Percentiles rank a stretch among this genome's conserved stretches.
phyloP scores from a whole-genome alignment of 2,329 filamentous ascomycete species.

The Helminthosporium solani region DNA sequence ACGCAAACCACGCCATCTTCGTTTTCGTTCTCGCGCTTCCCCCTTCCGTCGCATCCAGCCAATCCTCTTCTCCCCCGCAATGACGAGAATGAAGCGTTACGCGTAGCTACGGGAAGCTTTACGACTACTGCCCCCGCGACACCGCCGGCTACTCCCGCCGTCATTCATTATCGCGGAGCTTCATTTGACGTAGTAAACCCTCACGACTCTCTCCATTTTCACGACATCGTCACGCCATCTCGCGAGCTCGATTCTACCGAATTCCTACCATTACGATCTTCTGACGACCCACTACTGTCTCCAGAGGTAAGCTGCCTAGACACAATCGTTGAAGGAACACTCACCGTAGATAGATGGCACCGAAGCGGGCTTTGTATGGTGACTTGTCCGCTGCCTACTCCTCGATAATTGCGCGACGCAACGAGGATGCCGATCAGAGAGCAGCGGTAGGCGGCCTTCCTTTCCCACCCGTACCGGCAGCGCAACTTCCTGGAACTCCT shows the following conservation, averaged over 20 bases:
- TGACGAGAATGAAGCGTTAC: conserved; percentile 21
- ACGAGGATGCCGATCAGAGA: conserved; percentile 12
- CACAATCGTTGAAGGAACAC: conserved; percentile 3
- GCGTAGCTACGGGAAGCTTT: conserved; percentile 25
- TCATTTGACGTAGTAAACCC: conserved; percentile 45
- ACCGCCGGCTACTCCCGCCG: conserved; percentile 41
- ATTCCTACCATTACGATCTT: conserved; percentile 25
- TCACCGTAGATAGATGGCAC: conserved; percentile 31
- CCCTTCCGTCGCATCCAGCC: conserved; percentile 28
- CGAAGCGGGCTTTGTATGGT: conserved; percentile 30
- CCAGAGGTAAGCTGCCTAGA: conserved; percentile 19
- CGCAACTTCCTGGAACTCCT: conserved; percentile 18
- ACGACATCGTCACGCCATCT: conserved; percentile 41
- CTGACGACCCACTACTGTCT: conserved; percentile 22
- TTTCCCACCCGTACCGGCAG: conserved; percentile 26
- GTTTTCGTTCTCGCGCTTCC: conserved; percentile 41
- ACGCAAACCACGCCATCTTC: conserved; percentile 24
- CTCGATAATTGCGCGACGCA: conserved; percentile 25
- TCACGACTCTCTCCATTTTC: conserved; percentile 37
- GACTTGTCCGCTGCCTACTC: conserved; percentile 33
- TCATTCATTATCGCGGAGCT: conserved; percentile 42
- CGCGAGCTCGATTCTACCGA: conserved; percentile 38
- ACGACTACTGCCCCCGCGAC: conserved; percentile 32
- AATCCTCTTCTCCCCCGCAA: conserved; percentile 23
- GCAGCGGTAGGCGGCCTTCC: conserved; percentile 20